phyloP scores from a whole-genome alignment of 75 land plant species.

The Adiantum capillusveneris region DNA sequence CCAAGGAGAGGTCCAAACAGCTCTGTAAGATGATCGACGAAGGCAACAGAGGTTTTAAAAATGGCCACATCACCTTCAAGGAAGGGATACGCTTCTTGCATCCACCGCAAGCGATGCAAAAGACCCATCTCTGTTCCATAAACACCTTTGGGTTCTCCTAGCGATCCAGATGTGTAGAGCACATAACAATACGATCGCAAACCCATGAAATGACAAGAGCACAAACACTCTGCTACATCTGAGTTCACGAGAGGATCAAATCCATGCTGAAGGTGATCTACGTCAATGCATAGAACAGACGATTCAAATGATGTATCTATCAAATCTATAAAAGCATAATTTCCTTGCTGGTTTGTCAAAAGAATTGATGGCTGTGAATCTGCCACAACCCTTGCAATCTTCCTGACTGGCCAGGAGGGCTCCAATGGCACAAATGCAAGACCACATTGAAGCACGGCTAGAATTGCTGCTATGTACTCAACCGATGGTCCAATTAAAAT shows the following conservation, averaged over 20 bases:
- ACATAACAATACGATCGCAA: constrained; percentile 50
- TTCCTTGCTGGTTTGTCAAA: constrained; percentile 1
- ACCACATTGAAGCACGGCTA: constrained; percentile 53
- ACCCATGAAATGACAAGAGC: constrained; percentile 35
- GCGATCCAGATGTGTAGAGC: constrained; percentile 77
- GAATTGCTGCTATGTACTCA: constrained; percentile 59
- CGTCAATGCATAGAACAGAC: constrained; percentile 21
- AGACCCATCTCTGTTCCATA: constrained; percentile 84
- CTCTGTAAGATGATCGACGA: constrained; percentile 77
- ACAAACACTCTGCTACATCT: constrained; percentile 3
- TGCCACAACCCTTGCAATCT: constrained; percentile 31
- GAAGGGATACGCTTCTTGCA: constrained; percentile 56
- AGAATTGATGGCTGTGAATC: constrained; percentile 20
- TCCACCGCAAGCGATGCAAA: constrained; percentile 72
- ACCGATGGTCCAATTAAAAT: constrained; percentile 54
- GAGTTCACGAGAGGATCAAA: neutral
- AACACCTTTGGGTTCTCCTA: constrained; percentile 78
- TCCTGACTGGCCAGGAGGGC: constrained; percentile 61
- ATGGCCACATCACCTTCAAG: constrained; percentile 35
- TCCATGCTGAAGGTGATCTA: constrained; percentile 10
- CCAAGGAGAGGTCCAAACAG: constrained; percentile 52
- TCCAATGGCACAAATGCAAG: constrained; percentile 73
- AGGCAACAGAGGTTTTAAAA: constrained; percentile 74
- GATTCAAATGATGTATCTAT: constrained; percentile 22
- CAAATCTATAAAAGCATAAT: neutral